Conservation (phyloP, 2,329 filamentous ascomycete species). For the Microascus cirrosus region DNA sequence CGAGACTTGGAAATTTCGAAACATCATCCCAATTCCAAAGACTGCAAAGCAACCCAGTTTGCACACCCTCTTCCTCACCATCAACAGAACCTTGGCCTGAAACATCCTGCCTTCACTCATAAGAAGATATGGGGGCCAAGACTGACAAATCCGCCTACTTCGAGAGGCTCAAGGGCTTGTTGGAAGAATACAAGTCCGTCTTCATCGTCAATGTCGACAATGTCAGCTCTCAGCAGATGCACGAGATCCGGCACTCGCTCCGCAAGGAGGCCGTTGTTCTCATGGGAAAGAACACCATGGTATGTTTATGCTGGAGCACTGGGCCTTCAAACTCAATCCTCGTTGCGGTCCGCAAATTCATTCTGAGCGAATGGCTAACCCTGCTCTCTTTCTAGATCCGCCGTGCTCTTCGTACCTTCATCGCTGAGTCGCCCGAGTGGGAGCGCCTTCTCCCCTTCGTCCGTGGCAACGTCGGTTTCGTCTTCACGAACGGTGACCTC, state of each 20-base stretch:
- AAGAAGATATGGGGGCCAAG: conserved; percentile 99
- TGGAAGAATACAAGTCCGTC: conserved; percentile 93
- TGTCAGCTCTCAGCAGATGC: conserved; percentile 99
- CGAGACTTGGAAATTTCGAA: conserved; percentile 6
- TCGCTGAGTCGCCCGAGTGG: conserved; percentile 86
- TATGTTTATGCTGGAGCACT: conserved; percentile 25
- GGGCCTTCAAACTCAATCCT: neutral
- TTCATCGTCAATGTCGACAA: conserved; percentile 98
- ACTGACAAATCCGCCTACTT: conserved; percentile 95
- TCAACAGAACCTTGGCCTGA: conserved; percentile 59
- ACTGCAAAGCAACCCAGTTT: conserved; percentile 9
- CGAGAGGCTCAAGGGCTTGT: conserved; percentile 96
- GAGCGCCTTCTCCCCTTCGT: conserved; percentile 94
- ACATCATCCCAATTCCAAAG: conserved; percentile 12
- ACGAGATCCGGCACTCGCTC: conserved; percentile 94
- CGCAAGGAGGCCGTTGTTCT: conserved; percentile 88
- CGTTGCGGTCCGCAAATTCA: neutral
- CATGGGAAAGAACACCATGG: conserved; percentile 99
- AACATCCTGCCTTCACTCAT: conserved; percentile 91
- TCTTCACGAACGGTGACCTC: conserved; percentile 97
- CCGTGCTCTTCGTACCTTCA: conserved; percentile 93
- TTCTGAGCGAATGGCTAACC: neutral
- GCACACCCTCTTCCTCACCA: conserved; percentile 3
- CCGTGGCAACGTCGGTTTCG: conserved; percentile 97
- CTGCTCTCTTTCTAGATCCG: conserved; percentile 51